phyloP scores from a whole-genome alignment of 148 eudicot species.

The Persicaria tinctoria region DNA sequence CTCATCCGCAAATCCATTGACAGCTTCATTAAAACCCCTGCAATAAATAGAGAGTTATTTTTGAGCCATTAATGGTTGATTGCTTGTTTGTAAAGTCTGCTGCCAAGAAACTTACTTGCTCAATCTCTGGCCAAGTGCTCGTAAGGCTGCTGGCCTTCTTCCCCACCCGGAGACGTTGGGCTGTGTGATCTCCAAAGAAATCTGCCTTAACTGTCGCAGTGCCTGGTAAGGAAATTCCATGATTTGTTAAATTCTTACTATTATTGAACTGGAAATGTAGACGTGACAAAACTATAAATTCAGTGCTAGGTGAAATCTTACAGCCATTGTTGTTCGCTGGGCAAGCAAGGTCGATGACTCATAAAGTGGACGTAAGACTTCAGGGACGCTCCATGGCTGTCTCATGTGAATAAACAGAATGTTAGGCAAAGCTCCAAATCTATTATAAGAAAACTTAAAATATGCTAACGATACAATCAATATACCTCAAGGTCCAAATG shows the following conservation, averaged over 20 bases:
- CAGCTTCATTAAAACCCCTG: constrained; percentile 95
- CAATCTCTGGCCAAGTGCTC: constrained; percentile 81
- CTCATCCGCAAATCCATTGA: constrained; percentile 81
- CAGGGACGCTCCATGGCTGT: constrained; percentile 93
- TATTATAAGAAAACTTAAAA: background rate
- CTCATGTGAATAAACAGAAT: constrained; percentile 17
- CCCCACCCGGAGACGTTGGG: constrained; percentile 76
- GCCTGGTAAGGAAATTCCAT: constrained; percentile 33
- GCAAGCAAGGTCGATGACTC: constrained; percentile 86
- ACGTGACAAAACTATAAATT: background rate
- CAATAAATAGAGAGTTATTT: background rate
- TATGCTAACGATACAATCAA: background rate
- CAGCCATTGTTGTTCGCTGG: constrained; percentile 87
- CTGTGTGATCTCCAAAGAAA: constrained; percentile 83
- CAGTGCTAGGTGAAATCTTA: constrained; percentile 19
- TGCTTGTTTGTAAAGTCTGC: background rate
- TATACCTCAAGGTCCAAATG: constrained; percentile 80
- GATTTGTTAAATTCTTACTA: background rate
- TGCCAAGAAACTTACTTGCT: constrained; percentile 42
- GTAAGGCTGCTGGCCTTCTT: constrained; percentile 81
- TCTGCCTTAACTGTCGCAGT: constrained; percentile 75
- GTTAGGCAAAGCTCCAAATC: background rate
- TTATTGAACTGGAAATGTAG: background rate
- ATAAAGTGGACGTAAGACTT: constrained; percentile 80
- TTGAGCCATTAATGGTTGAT: background rate